phyloP scores from a whole-genome alignment of 2,329 filamentous ascomycete species.

The Pyrenochaeta sp. region DNA sequence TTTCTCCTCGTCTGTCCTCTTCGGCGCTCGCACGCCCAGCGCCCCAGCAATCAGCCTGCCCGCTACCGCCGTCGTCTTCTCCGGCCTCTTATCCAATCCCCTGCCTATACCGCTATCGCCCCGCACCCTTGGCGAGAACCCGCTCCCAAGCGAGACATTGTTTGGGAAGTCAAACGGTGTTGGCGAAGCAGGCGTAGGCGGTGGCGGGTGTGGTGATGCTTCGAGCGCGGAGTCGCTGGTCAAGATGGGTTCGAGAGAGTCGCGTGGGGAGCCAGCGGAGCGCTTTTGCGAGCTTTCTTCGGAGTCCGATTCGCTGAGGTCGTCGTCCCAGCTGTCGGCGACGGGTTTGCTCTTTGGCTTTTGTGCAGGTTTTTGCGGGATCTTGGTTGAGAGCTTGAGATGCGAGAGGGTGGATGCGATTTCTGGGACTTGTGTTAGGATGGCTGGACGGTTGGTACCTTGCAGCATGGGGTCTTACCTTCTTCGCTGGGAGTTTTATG shows the following conservation, averaged over 20 bases:
- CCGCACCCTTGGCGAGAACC: slow-evolving; percentile 8
- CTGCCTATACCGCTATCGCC: slow-evolving; percentile 34
- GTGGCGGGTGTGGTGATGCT: slow-evolving; percentile 36
- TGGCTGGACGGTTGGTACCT: not conserved
- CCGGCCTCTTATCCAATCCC: slow-evolving; percentile 63
- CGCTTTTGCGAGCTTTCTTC: slow-evolving; percentile 37
- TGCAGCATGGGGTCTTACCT: no score
- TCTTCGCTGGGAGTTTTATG: slow-evolving; percentile 28
- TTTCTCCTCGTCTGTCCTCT: slow-evolving; percentile 84
- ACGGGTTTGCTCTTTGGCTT: slow-evolving; percentile 53
- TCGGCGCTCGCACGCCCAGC: slow-evolving; percentile 80
- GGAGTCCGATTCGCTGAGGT: slow-evolving; percentile 55
- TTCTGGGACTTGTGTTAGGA: slow-evolving; percentile 32
- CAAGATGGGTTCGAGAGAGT: slow-evolving; percentile 28
- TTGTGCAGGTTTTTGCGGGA: slow-evolving; percentile 38
- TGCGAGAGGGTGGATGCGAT: slow-evolving; percentile 46
- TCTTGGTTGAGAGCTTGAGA: slow-evolving; percentile 45
- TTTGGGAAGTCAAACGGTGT: slow-evolving; percentile 44
- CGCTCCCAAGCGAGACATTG: slow-evolving; percentile 27
- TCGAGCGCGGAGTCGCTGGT: slow-evolving; percentile 15
- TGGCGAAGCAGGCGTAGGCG: slow-evolving; percentile 46
- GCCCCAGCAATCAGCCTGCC: slow-evolving; percentile 88
- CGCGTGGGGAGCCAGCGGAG: slow-evolving; percentile 12
- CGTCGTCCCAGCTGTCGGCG: slow-evolving; percentile 81
- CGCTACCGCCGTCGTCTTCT: slow-evolving; percentile 94